Evolutionary conservation across 768 basidiomycete genomes (phyloP).

Genomic region (Hericium coralloides): DNA sequence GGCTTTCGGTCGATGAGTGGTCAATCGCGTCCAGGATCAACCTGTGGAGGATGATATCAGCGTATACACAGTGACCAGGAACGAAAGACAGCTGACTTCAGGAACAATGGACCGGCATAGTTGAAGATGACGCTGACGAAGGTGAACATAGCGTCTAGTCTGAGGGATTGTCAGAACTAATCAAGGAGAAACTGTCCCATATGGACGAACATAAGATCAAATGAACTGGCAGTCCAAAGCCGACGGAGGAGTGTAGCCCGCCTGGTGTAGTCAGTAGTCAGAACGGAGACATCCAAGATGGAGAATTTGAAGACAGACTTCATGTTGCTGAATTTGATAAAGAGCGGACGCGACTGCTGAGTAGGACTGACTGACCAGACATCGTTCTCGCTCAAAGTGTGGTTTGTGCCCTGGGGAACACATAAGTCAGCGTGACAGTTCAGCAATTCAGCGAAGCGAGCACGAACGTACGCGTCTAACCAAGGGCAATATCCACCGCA

Average conservation of each 20-base stretch:
- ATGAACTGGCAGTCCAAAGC: constrained; percentile 36
- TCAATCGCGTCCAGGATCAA: constrained; percentile 54
- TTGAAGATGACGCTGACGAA: constrained; percentile 63
- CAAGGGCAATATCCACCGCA: constrained; percentile 57
- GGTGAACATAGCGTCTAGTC: constrained; percentile 58
- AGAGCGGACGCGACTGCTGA: not conserved
- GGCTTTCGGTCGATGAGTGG: constrained; percentile 39
- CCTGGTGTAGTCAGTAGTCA: not conserved
- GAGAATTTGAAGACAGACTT: constrained; percentile 6
- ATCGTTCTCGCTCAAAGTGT: not conserved
- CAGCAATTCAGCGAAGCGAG: not conserved
- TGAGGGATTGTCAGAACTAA: not conserved
- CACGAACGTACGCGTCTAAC: constrained; percentile 21
- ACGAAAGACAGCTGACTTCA: constrained; percentile 34
- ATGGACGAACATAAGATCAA: constrained; percentile 28
- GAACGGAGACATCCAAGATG: not conserved
- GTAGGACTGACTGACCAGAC: constrained; percentile 4
- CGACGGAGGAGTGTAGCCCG: constrained; percentile 32
- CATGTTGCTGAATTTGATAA: constrained; percentile 28
- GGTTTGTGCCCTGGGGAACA: not conserved
- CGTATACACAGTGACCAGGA: not conserved
- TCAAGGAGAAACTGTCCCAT: too few species aligned
- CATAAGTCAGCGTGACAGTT: not conserved
- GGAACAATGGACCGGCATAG: constrained; percentile 78
- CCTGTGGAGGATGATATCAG: constrained; percentile 14